Evolutionary conservation across 2,329 filamentous ascomycete species (phyloP), one percentile per base, ranked within the genome.

Genomic region (Penicillium decumbens): DNA sequence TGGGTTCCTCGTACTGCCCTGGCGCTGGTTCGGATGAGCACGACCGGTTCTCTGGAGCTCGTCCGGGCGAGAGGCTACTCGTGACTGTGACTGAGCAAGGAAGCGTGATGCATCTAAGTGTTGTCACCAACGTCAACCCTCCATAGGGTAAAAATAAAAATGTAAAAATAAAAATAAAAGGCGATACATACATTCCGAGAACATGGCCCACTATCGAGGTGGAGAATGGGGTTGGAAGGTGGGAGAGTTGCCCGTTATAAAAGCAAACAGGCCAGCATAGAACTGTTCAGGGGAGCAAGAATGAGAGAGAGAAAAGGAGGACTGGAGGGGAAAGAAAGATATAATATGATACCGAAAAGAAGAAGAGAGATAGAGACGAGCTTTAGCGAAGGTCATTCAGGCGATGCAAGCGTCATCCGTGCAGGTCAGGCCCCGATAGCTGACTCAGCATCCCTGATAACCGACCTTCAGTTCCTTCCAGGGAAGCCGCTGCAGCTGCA

Each of bases 1-100:
- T 54, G 76, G 65, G 62, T 75, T 72, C 60, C 79, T 72, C 61
- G 76, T 73, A 53, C 64, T 62, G 58, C 58, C 69, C 61, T 69
- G 75, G 55, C 68, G 72, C 57, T 71, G 73, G 61, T 69, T 72
- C 58, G 71, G 70, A 54, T 75, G 76, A 63, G 74, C 77, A 65
- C 74, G 67, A 43, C 72, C 75, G 64, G 71, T 75, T 57, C 71
- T 64, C 59, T 77, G 70, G 46, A 67, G 57, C 44, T 75, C 70
- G 49, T 82, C 82, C 52, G 80, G 72, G 67, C 86, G 81, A 73
- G 90, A 83, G 59, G 87, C 89, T 64, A 97, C 78, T 56, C 89
- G 86, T 54, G 91, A 95, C 77, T 95, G 91, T 59, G 91, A 96
- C 81, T 97, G 93, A 54, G 91, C 89, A 63, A 98, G 83, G 71